These are phyloP conservation scores for Paxillus rubicundulus DNA, from an alignment of 768 basidiomycete species.

Conservation along the genomic window DNA sequence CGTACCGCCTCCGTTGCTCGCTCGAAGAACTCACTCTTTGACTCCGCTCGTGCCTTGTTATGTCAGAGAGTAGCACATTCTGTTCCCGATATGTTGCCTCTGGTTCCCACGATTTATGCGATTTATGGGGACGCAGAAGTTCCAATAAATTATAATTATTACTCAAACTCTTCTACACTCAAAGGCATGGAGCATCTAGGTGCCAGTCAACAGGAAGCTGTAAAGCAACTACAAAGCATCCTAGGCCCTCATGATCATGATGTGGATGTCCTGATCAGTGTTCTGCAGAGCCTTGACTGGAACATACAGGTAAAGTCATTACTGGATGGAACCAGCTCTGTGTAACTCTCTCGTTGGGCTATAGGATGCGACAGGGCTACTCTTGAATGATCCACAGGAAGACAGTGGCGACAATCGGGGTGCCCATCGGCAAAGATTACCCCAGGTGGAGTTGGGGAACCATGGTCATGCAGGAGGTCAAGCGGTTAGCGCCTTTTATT, in stretches of 20 bases:
- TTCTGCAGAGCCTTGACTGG: conserved; percentile 66
- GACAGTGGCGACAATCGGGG: too few relatives aligned
- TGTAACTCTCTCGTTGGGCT: not conserved
- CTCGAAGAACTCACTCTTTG: too few relatives aligned
- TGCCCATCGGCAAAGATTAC: not conserved
- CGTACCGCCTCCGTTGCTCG: too few relatives aligned
- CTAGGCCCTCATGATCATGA: conserved; percentile 44
- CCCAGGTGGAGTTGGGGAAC: not conserved
- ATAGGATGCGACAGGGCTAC: conserved; percentile 8
- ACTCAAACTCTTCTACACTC: too few relatives aligned
- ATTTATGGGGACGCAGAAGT: too few relatives aligned
- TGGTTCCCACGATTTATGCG: too few relatives aligned
- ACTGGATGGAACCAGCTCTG: too few relatives aligned
- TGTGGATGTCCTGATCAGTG: conserved; percentile 55
- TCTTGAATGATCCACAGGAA: not conserved
- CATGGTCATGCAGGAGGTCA: not conserved
- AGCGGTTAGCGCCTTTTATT: conserved; percentile 4
- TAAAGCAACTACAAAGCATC: conserved; percentile 14
- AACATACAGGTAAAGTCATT: conserved; percentile 54
- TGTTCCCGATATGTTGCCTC: too few relatives aligned
- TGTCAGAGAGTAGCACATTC: too few relatives aligned
- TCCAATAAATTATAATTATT: too few relatives aligned
- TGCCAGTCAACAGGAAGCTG: conserved; percentile 10
- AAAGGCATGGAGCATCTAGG: conserved; percentile 11
- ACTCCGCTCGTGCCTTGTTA: too few relatives aligned